These are phyloP conservation scores for Physaria fendleri DNA, from an alignment of 345 rosid genomes.

Conservation along the genomic window DNA sequence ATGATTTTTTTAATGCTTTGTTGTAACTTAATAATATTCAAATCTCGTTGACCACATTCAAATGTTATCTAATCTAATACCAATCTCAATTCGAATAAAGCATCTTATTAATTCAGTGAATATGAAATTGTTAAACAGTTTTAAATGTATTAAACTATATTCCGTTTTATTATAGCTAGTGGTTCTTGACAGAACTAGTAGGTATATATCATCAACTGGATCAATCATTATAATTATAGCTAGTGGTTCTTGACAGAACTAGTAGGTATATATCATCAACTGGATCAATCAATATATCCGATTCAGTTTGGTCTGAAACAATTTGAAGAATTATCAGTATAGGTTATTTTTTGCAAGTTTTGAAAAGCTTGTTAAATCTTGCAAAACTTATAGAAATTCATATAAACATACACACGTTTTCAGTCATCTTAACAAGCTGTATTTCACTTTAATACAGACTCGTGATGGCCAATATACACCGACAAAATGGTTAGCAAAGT, in stretches of 20 bases:
- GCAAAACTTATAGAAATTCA: too few species aligned
- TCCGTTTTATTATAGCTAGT: background rate
- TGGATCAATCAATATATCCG: background rate
- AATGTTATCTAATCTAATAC: background rate
- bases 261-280: background rate
- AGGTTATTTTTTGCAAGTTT: background rate
- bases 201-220: background rate
- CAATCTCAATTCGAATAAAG: background rate
- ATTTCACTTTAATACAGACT: background rate
- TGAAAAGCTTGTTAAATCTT: background rate
- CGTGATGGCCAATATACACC: background rate
- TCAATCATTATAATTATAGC: conserved; percentile 4
- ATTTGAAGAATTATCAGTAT: background rate
- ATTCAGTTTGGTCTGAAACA: background rate
- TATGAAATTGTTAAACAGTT: background rate
- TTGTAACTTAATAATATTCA: background rate
- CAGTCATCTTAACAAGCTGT: background rate
- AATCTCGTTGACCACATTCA: conserved; percentile 1
- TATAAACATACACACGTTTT: background rate
- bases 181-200: conserved; percentile 3
- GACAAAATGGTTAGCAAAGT: background rate
- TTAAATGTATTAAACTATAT: too few species aligned
- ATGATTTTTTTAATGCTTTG: conserved; percentile 1
- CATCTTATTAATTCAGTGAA: background rate
- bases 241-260: conserved; percentile 3